Evolutionary conservation across 306 rosid species (phyloP).

Genomic region (Carpinus fangiana): DNA sequence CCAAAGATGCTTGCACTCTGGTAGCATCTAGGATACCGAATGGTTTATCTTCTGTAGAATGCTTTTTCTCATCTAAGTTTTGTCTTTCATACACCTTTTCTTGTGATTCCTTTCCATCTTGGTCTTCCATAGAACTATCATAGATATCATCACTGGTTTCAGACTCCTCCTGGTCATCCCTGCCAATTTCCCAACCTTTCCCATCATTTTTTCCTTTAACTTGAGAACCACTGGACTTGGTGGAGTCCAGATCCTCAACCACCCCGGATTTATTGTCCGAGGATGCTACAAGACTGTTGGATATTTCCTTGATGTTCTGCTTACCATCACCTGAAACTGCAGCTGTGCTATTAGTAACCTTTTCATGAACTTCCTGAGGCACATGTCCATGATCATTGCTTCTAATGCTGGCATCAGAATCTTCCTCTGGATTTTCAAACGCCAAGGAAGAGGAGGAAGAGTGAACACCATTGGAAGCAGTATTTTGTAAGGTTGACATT

Average conservation of each 20-base stretch:
- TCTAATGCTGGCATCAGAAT: slow-evolving; percentile 36
- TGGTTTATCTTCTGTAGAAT: slow-evolving; percentile 43
- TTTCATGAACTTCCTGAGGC: slow-evolving; percentile 35
- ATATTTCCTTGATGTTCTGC: slow-evolving; percentile 20
- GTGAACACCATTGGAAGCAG: slow-evolving; percentile 38
- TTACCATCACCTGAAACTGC: slow-evolving; percentile 23
- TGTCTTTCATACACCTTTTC: slow-evolving; percentile 29
- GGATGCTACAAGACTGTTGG: slow-evolving; percentile 22
- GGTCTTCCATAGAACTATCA: slow-evolving; percentile 37
- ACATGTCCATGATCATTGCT: slow-evolving; percentile 38
- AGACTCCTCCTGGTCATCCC: slow-evolving; percentile 35
- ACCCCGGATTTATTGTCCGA: slow-evolving; percentile 10
- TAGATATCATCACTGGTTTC: slow-evolving; percentile 29
- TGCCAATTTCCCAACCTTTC: slow-evolving; percentile 33
- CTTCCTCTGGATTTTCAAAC: slow-evolving; percentile 39
- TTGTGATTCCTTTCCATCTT: slow-evolving; percentile 23
- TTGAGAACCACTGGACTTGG: slow-evolving; percentile 21
- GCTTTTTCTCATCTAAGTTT: slow-evolving; percentile 35
- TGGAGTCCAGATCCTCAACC: slow-evolving; percentile 27
- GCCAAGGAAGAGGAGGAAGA: slow-evolving; percentile 44
- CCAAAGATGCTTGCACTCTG: slow-evolving; percentile 34
- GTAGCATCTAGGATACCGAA: slow-evolving; percentile 27
- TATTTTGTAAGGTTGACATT: slow-evolving; percentile 33
- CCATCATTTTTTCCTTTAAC: slow-evolving; percentile 28
- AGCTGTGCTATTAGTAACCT: slow-evolving; percentile 21